Evolutionary conservation across 2,329 filamentous ascomycete species (phyloP), one percentile per base, ranked within the genome.

Genomic region (Pseudocercospora ulei): DNA sequence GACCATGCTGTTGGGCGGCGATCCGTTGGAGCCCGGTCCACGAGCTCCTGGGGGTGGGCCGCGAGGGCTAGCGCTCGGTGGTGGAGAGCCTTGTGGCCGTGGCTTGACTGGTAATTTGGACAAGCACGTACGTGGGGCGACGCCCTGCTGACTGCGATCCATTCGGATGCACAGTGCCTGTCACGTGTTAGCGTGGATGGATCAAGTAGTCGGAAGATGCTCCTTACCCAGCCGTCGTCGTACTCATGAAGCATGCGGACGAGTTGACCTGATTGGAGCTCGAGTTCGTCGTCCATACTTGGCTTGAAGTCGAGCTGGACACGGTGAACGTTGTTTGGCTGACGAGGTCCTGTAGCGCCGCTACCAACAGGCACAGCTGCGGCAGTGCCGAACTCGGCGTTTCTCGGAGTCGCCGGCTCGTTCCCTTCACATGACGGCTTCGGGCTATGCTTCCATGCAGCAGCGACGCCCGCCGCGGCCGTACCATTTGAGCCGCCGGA

Each of bases 281-380:
- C 82, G 56, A 98, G 70, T 64, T 98, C 90, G 57, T 98, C 90
- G 4, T 85, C 81, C 71, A 96, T 80, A 3, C 82, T 88, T 16
- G 90, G 87, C 60, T 77, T 81, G 63, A 96, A 98, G 62, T 95
- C 87, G 51, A 96, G 76, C 61, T 95, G 84, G 20, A 96, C 84
- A 47, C 90, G 84, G 62, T 96, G 82, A 39, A 96, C 87, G 49
- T 83, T 78, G 56, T 68, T 70, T 11, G 62, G 55, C 24, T 43
- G 41, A 17, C 41, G 30, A 26, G 60, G 62, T 35, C 60, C 63
- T 19, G 56, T 57, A 17, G 58, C 58, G 25, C 61, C 59, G 6
- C 18, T 13, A 9, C 30, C 30, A 37, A 62, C 58, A 36, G 63
- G 57, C 16, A 69, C 64, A 17, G 64, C 52, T 34, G 51, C 46